A percentile compares a stretch with the other conserved stretches of the same genome.
These are phyloP conservation scores for Colletotrichum sp. DNA, from an alignment of 2,329 filamentous ascomycete genomes.

Conservation along the genomic window DNA sequence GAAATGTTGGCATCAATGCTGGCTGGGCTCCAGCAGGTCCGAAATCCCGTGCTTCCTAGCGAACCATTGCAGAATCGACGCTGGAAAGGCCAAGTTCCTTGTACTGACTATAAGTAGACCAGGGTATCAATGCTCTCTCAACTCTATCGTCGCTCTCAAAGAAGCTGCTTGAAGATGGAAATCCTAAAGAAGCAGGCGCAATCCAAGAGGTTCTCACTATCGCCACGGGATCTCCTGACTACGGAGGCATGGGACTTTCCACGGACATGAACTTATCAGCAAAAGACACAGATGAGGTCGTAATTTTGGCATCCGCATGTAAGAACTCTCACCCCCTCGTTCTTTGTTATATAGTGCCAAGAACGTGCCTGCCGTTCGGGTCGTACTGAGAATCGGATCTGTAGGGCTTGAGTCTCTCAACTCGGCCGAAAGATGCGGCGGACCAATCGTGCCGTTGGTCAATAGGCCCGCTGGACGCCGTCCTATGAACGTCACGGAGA, in stretches of 20 bases:
- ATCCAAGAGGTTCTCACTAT: not conserved
- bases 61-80: not conserved
- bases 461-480: not conserved
- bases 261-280: not conserved
- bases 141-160: not conserved
- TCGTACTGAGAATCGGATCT: not conserved
- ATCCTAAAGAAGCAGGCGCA: not conserved
- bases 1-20: not conserved
- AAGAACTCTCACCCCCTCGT: not conserved
- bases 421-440: not conserved
- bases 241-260: slow-evolving; percentile 5
- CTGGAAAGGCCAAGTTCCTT: not conserved
- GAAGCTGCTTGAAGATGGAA: not conserved
- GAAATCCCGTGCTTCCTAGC: not conserved
- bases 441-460: not conserved
- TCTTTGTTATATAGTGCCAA: not conserved
- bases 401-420: slow-evolving; percentile 7
- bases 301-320: not conserved
- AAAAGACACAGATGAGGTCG: not conserved
- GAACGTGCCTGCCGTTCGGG: not conserved
- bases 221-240: not conserved
- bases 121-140: not conserved
- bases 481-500: slow-evolving; percentile 47
- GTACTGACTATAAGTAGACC: not conserved
- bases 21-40: not conserved